phyloP scores from a whole-genome alignment of 176 grass and related monocot genomes.

The Raddia guianensis region DNA sequence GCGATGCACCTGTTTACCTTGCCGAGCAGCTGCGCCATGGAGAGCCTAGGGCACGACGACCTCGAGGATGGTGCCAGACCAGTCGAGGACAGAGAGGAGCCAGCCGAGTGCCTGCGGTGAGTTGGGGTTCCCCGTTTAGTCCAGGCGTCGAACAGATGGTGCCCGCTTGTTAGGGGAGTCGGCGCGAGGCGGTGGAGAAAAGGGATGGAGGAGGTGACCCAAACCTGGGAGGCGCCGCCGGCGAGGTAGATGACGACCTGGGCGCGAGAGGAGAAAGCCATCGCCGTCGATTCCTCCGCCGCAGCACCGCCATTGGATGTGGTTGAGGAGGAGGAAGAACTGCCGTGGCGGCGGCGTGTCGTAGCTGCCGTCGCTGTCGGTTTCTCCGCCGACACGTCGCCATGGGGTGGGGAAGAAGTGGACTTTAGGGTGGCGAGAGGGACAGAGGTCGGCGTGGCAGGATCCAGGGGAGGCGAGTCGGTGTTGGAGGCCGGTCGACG shows the following conservation, averaged over 20 bases:
- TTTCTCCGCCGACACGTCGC: too few species aligned
- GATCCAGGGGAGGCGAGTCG: too few species aligned
- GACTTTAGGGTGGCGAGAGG: too few species aligned
- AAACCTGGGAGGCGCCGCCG: constrained; percentile 88
- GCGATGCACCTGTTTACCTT: constrained; percentile 48
- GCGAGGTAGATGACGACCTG: constrained; percentile 89
- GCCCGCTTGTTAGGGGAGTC: constrained; percentile 12
- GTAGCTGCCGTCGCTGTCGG: too few species aligned
- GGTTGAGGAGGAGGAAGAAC: too few species aligned
- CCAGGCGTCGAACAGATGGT: constrained; percentile 10
- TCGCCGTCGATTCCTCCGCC: too few species aligned
- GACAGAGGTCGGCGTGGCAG: too few species aligned
- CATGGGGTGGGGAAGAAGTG: too few species aligned
- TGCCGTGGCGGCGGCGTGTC: too few species aligned
- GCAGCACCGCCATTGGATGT: too few species aligned
- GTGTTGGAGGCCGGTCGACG: too few species aligned
- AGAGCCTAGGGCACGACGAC: constrained; percentile 78
- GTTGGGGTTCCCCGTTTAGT: neutral
- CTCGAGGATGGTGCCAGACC: constrained; percentile 82
- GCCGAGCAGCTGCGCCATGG: constrained; percentile 84
- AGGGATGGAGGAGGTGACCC: neutral
- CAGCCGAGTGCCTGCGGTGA: constrained; percentile 75
- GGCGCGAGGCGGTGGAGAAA: neutral
- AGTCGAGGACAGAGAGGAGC: constrained; percentile 78
- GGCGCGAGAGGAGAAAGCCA: constrained; percentile 43